Percentiles rank a stretch among this genome's conserved stretches.
These are phyloP conservation scores for Gonium pectorale DNA, from an alignment of 139 green algal genomes.

Conservation along the genomic window DNA sequence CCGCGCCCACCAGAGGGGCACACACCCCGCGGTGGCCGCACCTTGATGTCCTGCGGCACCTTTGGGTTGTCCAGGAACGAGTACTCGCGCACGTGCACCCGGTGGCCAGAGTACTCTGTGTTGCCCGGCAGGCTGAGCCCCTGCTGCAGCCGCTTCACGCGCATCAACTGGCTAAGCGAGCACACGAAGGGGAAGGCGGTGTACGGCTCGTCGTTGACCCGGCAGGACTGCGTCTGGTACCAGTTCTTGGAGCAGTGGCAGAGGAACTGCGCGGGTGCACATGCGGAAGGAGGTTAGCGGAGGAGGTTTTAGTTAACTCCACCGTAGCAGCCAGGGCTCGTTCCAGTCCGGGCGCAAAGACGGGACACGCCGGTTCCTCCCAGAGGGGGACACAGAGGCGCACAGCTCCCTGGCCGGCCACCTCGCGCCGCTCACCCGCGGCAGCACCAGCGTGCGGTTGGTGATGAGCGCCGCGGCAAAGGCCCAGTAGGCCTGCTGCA, in stretches of 20 bases:
- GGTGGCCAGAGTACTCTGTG: slow-evolving; percentile 16
- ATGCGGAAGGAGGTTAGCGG: too few relatives aligned
- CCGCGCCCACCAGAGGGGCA: too few relatives aligned
- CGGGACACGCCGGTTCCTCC: too few relatives aligned
- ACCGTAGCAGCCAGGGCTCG: too few relatives aligned
- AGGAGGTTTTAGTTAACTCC: too few relatives aligned
- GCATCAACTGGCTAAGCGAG: slow-evolving; percentile 37
- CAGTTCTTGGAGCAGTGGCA: slow-evolving; percentile 58
- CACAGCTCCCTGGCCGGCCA: too few relatives aligned
- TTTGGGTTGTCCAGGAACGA: slow-evolving; percentile 46
- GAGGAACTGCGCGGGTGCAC: slow-evolving; percentile 47
- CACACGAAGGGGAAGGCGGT: slow-evolving; percentile 48
- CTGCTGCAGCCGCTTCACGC: slow-evolving; percentile 25
- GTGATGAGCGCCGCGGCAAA: slow-evolving; percentile 37
- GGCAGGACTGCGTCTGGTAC: slow-evolving; percentile 53
- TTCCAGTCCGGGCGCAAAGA: too few relatives aligned
- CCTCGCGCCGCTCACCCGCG: too few relatives aligned
- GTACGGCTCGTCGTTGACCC: slow-evolving; percentile 43
- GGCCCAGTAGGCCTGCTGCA: slow-evolving; percentile 57
- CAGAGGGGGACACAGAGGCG: too few relatives aligned
- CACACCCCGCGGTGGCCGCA: too few relatives aligned
- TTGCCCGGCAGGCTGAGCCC: neutral
- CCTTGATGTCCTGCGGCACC: slow-evolving; percentile 41
- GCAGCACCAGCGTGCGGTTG: slow-evolving; percentile 49
- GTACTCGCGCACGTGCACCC: slow-evolving; percentile 42